Base-by-base conservation (phyloP, 169 alveolate genomes). In the Theileria sp. region DNA sequence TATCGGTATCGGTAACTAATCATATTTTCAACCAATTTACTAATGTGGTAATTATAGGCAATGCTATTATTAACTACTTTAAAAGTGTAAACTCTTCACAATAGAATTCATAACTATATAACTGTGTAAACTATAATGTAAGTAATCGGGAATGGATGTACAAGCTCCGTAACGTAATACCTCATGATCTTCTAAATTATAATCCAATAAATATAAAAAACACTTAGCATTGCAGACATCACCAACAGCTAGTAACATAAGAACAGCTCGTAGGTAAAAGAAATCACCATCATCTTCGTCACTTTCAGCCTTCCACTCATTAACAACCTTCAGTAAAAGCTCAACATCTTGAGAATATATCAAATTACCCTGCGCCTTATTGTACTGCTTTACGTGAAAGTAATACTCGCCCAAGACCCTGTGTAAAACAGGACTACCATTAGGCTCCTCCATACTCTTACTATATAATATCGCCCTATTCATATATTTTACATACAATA, bases 331-430 rank as follows among this genome's bases (percentile, higher is more conserved):
- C 38, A 38, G 69, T 13, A 85, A 36, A 26, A 50, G 28, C 67
- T 85, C 91, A 19, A 79, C 66, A 49, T 85, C 87, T 61, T 85
- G 91, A 19, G 85, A 65, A 26, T 79, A 62, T 0, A 72, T 75
- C 67, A 85, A 51, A 71, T 79, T 58, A 61, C 30, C 62, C 65
- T 85, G 91, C 10, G 91, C 91, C 8, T 51, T 73, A 15, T 13
- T 26, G 28, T 75, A 61, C 50, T 79, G 68, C 8, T 70, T 36
- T 23, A 51, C 77, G 19, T 34, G 56, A 32, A 15, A 23, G 49
- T 62, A 73, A 60, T 71, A 73, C 28, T 23, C n/a, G 28, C 91
- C 91, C 21, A 79, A 26, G 21, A 64, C 32, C 50, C 69, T 67
- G 69, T 77, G 84, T 7, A 77, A 30, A 19, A 5, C 21, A 19